phyloP scores from a whole-genome alignment of 208 protist genomes.

The Kentomonas sorsogonicus region DNA sequence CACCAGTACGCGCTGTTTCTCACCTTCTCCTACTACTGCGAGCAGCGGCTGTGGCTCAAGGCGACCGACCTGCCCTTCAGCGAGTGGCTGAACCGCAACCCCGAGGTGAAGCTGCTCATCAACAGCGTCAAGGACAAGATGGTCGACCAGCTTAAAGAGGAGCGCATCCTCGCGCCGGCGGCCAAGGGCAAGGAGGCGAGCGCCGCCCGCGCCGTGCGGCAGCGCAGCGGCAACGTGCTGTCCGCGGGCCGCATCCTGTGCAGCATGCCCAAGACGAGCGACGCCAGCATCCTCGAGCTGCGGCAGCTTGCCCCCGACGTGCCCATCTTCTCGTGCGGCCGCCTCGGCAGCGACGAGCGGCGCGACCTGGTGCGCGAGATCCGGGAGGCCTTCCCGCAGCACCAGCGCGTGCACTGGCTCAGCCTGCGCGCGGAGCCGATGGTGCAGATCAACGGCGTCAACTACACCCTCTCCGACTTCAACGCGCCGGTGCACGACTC shows the following conservation, averaged over 20 bases:
- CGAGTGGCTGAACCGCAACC: constrained; percentile 62
- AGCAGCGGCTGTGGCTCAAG: constrained; percentile 80
- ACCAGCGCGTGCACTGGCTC: constrained; percentile 62
- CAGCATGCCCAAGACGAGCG: constrained; percentile 29
- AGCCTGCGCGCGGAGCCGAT: constrained; percentile 83
- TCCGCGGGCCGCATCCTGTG: constrained; percentile 78
- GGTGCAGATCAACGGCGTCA: constrained; percentile 76
- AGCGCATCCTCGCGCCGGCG: constrained; percentile 50
- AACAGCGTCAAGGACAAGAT: constrained; percentile 61
- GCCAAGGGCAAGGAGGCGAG: constrained; percentile 33
- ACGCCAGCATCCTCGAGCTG: constrained; percentile 29
- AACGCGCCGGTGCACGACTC: constrained; percentile 20
- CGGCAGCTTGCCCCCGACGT: constrained; percentile 76
- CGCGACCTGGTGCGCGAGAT: constrained; percentile 47
- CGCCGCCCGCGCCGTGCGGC: constrained; percentile 42
- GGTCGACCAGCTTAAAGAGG: constrained; percentile 62
- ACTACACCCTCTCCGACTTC: constrained; percentile 78
- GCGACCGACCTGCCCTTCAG: constrained; percentile 45
- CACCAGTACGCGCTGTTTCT: constrained; percentile 82
- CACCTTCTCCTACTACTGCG: constrained; percentile 87
- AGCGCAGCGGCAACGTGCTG: constrained; percentile 73
- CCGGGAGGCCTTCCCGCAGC: constrained; percentile 42
- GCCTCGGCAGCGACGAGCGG: constrained; percentile 31
- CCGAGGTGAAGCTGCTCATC: constrained; percentile 69
- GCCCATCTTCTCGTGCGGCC: constrained; percentile 80